Evolutionary conservation across 1,284 basidiomycete species (phyloP).

Genomic region (Austropuccinia psidii): DNA sequence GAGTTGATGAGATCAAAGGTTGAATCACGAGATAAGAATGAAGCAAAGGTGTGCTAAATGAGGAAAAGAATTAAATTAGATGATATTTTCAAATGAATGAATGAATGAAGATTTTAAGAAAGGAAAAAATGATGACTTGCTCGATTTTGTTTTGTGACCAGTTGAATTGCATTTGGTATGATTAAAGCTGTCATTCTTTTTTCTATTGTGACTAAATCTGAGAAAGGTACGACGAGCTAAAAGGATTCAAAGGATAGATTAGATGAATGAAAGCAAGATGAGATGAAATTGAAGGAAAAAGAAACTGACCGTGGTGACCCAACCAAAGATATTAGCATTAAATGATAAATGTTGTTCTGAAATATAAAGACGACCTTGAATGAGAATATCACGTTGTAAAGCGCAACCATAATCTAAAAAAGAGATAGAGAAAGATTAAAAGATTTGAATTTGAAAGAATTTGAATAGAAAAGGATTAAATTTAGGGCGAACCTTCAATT

Average conservation of each 20-base stretch:
- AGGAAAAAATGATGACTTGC: constrained; percentile 42
- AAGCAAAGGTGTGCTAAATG: constrained; percentile 81
- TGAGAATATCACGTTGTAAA: constrained; percentile 85
- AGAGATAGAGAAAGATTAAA: not conserved
- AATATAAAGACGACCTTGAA: constrained; percentile 91
- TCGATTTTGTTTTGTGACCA: constrained; percentile 64
- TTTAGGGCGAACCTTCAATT: constrained; percentile 70
- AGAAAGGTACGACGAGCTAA: constrained; percentile 81
- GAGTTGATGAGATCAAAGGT: constrained; percentile 93
- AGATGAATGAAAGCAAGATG: not conserved
- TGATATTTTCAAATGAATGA: not conserved
- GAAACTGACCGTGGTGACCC: constrained; percentile 81
- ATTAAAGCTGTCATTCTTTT: constrained; percentile 98
- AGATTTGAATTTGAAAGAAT: constrained; percentile 32
- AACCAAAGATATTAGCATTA: constrained; percentile 97
- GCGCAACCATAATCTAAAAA: constrained; percentile 88
- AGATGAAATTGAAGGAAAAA: not conserved
- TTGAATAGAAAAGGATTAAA: not conserved
- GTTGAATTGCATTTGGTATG: constrained; percentile 93
- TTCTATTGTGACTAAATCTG: constrained; percentile 80
- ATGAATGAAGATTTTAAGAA: not conserved
- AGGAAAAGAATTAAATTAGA: not conserved
- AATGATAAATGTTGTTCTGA: constrained; percentile 98
- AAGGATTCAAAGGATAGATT: constrained; percentile 24
- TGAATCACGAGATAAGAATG: constrained; percentile 90